phyloP scores from a whole-genome alignment of 2,329 filamentous ascomycete species.

The Fusarium verrucosum region DNA sequence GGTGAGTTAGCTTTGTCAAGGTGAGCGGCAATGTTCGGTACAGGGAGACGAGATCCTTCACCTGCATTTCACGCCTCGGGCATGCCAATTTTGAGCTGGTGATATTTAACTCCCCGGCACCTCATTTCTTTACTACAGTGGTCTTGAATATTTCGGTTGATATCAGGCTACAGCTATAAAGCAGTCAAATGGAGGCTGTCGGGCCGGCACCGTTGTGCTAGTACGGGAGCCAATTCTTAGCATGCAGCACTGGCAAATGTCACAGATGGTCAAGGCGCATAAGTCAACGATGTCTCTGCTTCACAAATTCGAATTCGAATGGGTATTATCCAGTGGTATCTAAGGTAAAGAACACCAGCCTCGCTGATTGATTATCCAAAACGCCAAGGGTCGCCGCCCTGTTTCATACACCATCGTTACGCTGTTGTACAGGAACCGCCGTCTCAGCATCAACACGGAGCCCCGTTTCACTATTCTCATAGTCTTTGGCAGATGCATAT shows the following conservation, averaged over 20 bases:
- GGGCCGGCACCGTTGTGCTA: constrained; percentile 8
- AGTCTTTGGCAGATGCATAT: constrained; percentile 27
- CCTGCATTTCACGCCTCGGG: constrained; percentile 9
- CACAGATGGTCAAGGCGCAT: not conserved
- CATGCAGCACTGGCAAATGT: not conserved
- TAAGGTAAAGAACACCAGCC: constrained; percentile 4
- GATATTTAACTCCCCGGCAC: constrained; percentile 6
- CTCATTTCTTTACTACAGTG: not conserved
- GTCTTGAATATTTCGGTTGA: not conserved
- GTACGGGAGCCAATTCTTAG: not conserved
- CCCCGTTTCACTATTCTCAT: constrained; percentile 15
- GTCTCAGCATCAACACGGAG: constrained; percentile 27
- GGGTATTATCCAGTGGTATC: constrained; percentile 28
- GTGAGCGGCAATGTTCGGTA: constrained; percentile 28
- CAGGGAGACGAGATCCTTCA: not conserved
- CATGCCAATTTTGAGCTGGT: not conserved
- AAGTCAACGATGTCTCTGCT: not conserved
- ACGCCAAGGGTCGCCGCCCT: constrained; percentile 29
- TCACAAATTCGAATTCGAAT: not conserved
- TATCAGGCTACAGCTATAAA: not conserved
- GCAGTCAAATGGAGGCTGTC: not conserved
- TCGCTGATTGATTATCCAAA: constrained; percentile 11
- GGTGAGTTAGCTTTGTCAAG: constrained; percentile 5
- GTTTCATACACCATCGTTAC: constrained; percentile 25
- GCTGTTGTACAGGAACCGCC: constrained; percentile 16